phyloP scores from a whole-genome alignment of 495 filamentous ascomycete species.

The Mycothermus thermophilus region DNA sequence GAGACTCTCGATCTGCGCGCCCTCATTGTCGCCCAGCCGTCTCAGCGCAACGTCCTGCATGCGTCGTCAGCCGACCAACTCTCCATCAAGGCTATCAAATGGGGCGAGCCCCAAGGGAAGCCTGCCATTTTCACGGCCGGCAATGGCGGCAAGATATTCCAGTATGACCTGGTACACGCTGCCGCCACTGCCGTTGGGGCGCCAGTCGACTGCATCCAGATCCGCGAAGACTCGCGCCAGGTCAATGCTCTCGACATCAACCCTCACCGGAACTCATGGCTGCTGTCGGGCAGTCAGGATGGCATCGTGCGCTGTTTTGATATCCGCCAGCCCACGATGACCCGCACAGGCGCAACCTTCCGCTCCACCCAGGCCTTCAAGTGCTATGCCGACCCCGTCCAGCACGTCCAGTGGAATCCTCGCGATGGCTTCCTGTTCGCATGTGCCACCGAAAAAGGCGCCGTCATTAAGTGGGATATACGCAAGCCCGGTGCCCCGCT shows the following conservation, averaged over 20 bases:
- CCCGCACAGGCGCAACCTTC: conserved; percentile 30
- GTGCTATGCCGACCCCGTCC: conserved; percentile 58
- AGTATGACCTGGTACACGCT: conserved; percentile 66
- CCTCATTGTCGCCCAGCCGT: conserved; percentile 55
- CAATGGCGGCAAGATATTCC: conserved; percentile 70
- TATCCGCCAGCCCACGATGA: conserved; percentile 25
- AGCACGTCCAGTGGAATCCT: conserved; percentile 82
- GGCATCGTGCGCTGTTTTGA: conserved; percentile 61
- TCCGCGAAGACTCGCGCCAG: conserved; percentile 71
- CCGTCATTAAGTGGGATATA: conserved; percentile 46
- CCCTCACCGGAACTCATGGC: conserved; percentile 57
- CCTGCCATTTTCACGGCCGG: conserved; percentile 67
- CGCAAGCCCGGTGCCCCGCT: conserved; percentile 31
- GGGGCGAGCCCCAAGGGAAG: conserved; percentile 42
- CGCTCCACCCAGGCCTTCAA: conserved; percentile 30
- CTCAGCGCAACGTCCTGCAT: conserved; percentile 40
- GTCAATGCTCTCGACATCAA: conserved; percentile 87
- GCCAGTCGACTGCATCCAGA: conserved; percentile 58
- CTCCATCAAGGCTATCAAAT: conserved; percentile 72
- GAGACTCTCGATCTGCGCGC: conserved; percentile 73
- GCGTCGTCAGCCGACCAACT: conserved; percentile 51
- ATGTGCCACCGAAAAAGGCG: conserved; percentile 75
- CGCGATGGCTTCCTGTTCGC: conserved; percentile 76
- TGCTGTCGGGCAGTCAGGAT: conserved; percentile 88
- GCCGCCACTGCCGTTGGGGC: conserved; percentile 21